phyloP scores from a whole-genome alignment of 805 yeast genomes.

The Yamadazyma sp. region DNA sequence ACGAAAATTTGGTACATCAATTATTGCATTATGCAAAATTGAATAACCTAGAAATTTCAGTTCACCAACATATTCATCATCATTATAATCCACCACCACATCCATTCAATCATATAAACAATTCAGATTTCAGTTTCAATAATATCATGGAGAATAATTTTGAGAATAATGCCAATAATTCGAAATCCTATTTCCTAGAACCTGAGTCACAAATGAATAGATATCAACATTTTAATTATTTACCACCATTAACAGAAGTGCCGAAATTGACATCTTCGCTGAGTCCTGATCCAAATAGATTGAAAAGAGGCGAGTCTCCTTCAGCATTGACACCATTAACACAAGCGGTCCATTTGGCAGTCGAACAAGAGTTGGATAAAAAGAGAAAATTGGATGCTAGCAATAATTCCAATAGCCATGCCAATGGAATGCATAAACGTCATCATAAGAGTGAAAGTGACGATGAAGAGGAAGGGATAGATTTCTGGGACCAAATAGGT shows the following conservation, averaged over 20 bases:
- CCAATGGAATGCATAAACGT: constrained; percentile 2
- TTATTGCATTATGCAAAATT: constrained; percentile 59
- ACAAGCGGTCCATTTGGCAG: constrained; percentile 39
- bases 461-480: constrained; percentile 58
- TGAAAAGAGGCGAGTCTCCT: constrained; percentile 16
- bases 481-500: constrained; percentile 71
- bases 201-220: constrained; percentile 56
- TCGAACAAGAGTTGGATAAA: constrained; percentile 25
- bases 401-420: constrained; percentile 8
- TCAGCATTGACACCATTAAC: constrained; percentile 34
- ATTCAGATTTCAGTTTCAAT: constrained; percentile 1
- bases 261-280: constrained; percentile 65
- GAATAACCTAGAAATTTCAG: constrained; percentile 57
- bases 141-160: constrained; percentile 1
- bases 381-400: constrained; percentile 8
- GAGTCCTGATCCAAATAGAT: constrained; percentile 15
- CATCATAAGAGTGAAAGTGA: constrained; percentile 8
- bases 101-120: constrained; percentile 8
- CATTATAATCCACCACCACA: constrained; percentile 53
- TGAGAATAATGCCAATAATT: neutral
- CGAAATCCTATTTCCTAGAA: constrained; percentile 25
- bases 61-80: constrained; percentile 85
- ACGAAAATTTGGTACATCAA: constrained; percentile 53
- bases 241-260: constrained; percentile 67
- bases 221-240: constrained; percentile 68